phyloP scores from a whole-genome alignment of 2,329 filamentous ascomycete species.

The Corynespora cassiicola region DNA sequence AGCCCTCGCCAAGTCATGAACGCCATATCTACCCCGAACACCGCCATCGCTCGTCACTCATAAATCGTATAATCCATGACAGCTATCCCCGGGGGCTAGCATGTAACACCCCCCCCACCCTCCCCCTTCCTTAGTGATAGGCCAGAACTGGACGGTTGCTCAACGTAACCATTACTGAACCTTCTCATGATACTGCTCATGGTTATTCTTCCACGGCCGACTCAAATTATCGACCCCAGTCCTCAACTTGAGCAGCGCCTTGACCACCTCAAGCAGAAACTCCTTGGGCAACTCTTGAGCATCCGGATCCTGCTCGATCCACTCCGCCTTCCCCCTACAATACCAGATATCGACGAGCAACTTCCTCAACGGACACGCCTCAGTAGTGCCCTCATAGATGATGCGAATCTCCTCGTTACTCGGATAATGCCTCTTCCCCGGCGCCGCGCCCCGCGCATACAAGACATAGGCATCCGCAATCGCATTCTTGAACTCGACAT shows the following conservation, averaged over 20 bases:
- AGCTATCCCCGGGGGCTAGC: too few species aligned
- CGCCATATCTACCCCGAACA: too few species aligned
- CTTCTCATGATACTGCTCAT: constrained; percentile 18
- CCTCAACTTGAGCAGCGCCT: constrained; percentile 11
- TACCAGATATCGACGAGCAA: constrained; percentile 26
- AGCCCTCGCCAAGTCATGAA: too few species aligned
- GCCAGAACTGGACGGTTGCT: too few species aligned
- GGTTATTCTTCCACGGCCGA: constrained; percentile 17
- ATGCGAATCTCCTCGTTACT: constrained; percentile 19
- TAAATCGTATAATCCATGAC: too few species aligned
- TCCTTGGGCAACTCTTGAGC: constrained; percentile 12
- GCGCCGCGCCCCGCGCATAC: constrained; percentile 13
- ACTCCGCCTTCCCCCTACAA: constrained; percentile 22
- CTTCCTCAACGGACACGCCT: constrained; percentile 17
- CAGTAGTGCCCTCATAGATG: constrained; percentile 23
- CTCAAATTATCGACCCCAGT: constrained; percentile 6
- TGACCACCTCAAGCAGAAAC: constrained; percentile 11
- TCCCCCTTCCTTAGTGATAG: too few species aligned
- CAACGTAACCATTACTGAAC: constrained; percentile 43
- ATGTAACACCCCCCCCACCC: too few species aligned
- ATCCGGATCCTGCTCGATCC: constrained; percentile 14
- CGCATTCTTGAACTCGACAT: constrained; percentile 23
- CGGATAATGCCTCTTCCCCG: constrained; percentile 11
- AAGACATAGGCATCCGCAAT: constrained; percentile 20
- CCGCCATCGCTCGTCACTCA: too few species aligned